Conservation (phyloP, 768 basidiomycete species). For the Arthromyces matolae region DNA sequence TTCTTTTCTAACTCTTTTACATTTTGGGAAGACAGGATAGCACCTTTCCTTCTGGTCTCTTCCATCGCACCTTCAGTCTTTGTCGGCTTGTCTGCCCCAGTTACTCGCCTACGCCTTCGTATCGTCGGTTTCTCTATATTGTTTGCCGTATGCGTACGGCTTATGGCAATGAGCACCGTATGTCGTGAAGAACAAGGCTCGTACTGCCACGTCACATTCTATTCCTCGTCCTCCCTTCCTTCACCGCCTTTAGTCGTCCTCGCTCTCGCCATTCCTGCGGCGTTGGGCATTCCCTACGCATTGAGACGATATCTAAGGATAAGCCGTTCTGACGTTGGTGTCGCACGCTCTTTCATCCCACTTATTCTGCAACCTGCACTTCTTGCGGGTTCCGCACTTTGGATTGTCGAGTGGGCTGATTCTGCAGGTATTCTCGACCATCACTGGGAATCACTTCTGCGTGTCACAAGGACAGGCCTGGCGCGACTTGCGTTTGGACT, state of each 20-base stretch:
- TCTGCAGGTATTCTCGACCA: slow-evolving; percentile 44
- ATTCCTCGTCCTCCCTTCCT: slow-evolving; percentile 65
- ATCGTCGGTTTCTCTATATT: slow-evolving; percentile 70
- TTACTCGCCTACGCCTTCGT: slow-evolving; percentile 62
- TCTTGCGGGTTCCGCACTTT: slow-evolving; percentile 57
- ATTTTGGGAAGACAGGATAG: slow-evolving; percentile 92
- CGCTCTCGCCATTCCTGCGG: slow-evolving; percentile 50
- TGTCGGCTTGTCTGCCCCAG: slow-evolving; percentile 65
- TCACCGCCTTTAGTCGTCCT: slow-evolving; percentile 61
- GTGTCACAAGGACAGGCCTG: slow-evolving; percentile 53
- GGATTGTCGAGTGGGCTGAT: slow-evolving; percentile 82
- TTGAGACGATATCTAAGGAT: slow-evolving; percentile 56
- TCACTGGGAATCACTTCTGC: slow-evolving; percentile 41
- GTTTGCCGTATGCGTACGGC: slow-evolving; percentile 63
- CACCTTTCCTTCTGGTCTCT: slow-evolving; percentile 68
- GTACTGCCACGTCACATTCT: slow-evolving; percentile 88
- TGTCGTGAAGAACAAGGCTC: slow-evolving; percentile 95
- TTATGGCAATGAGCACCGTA: slow-evolving; percentile 80
- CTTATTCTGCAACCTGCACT: slow-evolving; percentile 57
- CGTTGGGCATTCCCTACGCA: slow-evolving; percentile 51
- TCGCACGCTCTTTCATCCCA: slow-evolving; percentile 62
- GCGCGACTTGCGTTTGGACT: slow-evolving; percentile 55
- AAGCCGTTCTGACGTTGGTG: slow-evolving; percentile 71
- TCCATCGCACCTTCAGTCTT: slow-evolving; percentile 60
- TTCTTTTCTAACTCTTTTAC: slow-evolving; percentile 95